Base-by-base conservation (phyloP, 257 asterid genomes). In the Echites panduratus region DNA sequence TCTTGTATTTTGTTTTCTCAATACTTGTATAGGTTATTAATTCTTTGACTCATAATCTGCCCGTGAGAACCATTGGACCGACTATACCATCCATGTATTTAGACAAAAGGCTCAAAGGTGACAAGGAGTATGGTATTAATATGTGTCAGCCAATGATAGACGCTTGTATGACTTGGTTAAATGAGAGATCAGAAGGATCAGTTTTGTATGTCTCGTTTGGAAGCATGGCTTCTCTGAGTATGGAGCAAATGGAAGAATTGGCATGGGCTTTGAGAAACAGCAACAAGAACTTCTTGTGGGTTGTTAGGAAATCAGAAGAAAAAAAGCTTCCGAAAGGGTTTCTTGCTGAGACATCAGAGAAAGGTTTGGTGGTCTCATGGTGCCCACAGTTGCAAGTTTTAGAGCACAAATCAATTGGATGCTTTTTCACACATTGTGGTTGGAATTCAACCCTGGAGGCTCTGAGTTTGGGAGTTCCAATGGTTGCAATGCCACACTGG, bases 391-490 rank as follows among this genome's bases (percentile, higher is more conserved):
- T 32, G 2, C 38, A 74, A 0, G 82, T 78, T 7, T 66, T 78
- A 54, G 27, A 72, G 5, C 67, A 74, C 71, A 29, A n/a, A 50
- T 64, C 76, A 1, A 38, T 74, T 2, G 82, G 79, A 29, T 78
- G 89, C 22, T 88, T 88, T 64, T 0, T 86, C 5, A 70, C 84
- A 0, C 90, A 88, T 22, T 62, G 90, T 48, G 90, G 93, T 1
- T 85, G 38, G 38, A 32, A 32, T 32, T 32, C 38, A 32, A 32
- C 38, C 3, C 3, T 32, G 38, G 38, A 32, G 90, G 89, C 86
- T 0, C 13, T 86, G 70, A 27, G 73, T 40, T 48, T 78, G 5
- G 82, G 79, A 32, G 82, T 78, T 5, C 82, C 79, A 0, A 44
- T 74, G 78, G 82, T 78, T 24, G 73, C 64, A 10, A 29, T 78